These are phyloP conservation scores for Podospora conica DNA, from an alignment of 495 filamentous ascomycete genomes.

Conservation along the genomic window DNA sequence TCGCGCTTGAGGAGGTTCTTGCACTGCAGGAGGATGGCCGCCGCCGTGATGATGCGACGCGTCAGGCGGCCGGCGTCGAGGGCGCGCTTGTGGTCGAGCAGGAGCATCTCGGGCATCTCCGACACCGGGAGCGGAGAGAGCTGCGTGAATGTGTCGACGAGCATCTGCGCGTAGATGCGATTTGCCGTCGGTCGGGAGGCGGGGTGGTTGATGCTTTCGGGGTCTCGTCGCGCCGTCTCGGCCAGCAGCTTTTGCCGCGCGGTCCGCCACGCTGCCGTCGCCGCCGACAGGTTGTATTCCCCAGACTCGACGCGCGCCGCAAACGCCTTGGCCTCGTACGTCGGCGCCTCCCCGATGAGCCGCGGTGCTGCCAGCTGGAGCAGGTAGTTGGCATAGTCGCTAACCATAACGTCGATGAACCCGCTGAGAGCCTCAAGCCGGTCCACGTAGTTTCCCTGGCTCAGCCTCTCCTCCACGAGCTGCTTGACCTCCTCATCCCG, in stretches of 20 bases:
- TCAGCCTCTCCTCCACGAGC: constrained; percentile 62
- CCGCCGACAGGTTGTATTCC: constrained; percentile 51
- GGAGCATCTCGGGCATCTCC: constrained; percentile 76
- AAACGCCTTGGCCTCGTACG: constrained; percentile 77
- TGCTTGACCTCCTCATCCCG: constrained; percentile 79
- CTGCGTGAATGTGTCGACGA: constrained; percentile 50
- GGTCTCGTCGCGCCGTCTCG: constrained; percentile 67
- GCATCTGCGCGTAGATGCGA: constrained; percentile 76
- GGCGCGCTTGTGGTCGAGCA: constrained; percentile 69
- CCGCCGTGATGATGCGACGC: constrained; percentile 69
- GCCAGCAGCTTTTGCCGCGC: constrained; percentile 62
- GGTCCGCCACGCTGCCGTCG: constrained; percentile 64
- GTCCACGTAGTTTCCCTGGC: constrained; percentile 70
- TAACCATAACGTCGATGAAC: constrained; percentile 83
- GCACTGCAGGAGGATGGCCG: constrained; percentile 78
- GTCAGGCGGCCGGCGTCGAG: constrained; percentile 58
- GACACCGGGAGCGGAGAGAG: constrained; percentile 46
- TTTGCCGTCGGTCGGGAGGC: constrained; percentile 52
- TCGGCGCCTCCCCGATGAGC: constrained; percentile 71
- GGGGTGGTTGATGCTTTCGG: constrained; percentile 55
- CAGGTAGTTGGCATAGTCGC: constrained; percentile 94
- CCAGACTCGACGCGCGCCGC: constrained; percentile 60
- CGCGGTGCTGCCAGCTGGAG: constrained; percentile 72
- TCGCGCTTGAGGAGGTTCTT: constrained; percentile 96
- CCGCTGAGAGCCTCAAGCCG: constrained; percentile 76